A percentile compares a stretch with the other conserved stretches of the same genome.
Conservation (phyloP, 352 stramenopile genomes). For the Phytophthora vignae region DNA sequence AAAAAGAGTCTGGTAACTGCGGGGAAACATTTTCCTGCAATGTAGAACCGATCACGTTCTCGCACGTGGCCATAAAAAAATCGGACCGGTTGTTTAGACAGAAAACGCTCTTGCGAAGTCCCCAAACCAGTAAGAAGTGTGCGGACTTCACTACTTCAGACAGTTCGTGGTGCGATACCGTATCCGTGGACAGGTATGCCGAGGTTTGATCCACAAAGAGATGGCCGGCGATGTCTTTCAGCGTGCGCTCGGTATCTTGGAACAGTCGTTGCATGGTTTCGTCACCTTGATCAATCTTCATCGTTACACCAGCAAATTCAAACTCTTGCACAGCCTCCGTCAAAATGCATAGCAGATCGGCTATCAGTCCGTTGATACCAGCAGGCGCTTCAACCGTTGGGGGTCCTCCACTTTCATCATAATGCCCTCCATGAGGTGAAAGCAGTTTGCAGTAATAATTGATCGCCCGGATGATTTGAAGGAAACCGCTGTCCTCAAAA, state of each 20-base stretch:
- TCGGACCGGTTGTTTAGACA: conserved; percentile 25
- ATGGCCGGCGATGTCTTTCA: conserved; percentile 22
- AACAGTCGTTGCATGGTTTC: conserved; percentile 34
- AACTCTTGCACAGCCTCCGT: conserved; percentile 45
- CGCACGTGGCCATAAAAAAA: conserved; percentile 33
- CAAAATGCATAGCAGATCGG: conserved; percentile 45
- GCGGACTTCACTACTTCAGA: conserved; percentile 40
- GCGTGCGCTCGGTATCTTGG: conserved; percentile 28
- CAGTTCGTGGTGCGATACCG: conserved; percentile 8
- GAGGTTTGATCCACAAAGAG: conserved; percentile 20
- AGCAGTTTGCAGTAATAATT: conserved; percentile 29
- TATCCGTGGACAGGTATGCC: neutral
- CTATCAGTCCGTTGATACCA: conserved; percentile 22
- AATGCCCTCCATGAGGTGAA: neutral
- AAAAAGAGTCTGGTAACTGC: conserved; percentile 26
- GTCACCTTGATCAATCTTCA: conserved; percentile 30
- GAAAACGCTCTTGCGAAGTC: conserved; percentile 51
- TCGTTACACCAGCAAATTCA: conserved; percentile 45
- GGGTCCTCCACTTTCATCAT: neutral
- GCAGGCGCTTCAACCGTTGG: neutral
- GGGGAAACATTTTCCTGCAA: neutral
- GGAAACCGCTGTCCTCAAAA: conserved; percentile 56
- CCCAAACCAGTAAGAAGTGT: conserved; percentile 52
- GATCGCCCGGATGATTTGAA: conserved; percentile 44
- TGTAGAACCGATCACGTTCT: conserved; percentile 13